These are phyloP conservation scores for Iris pallida DNA, from an alignment of 116 monocot genomes.

Conservation along the genomic window DNA sequence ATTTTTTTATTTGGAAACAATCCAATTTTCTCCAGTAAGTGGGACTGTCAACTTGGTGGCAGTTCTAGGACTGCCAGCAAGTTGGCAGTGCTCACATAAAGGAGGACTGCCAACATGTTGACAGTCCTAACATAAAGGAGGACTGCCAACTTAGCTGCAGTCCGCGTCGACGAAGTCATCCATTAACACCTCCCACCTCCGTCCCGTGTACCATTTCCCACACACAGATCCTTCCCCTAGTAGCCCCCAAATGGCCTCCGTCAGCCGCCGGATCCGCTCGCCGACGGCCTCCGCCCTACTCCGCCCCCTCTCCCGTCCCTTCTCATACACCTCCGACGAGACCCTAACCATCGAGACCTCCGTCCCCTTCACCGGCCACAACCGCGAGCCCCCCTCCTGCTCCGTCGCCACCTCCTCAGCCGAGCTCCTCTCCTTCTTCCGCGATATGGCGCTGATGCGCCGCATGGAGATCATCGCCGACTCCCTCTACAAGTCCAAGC, in stretches of 20 bases:
- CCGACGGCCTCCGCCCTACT: constrained; percentile 7
- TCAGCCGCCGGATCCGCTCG: not conserved
- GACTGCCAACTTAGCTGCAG: too few species aligned
- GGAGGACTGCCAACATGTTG: too few species aligned
- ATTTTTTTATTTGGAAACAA: too few species aligned
- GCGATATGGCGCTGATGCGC: constrained; percentile 58
- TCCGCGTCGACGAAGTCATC: too few species aligned
- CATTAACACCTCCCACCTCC: too few species aligned
- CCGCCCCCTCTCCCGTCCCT: constrained; percentile 17
- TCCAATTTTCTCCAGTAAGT: too few species aligned
- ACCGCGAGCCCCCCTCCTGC: constrained; percentile 21
- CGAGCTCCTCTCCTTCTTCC: constrained; percentile 36
- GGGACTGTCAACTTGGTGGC: too few species aligned
- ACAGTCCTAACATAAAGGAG: too few species aligned
- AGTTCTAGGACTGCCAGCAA: too few species aligned
- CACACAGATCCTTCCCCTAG: too few species aligned
- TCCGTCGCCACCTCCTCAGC: constrained; percentile 44
- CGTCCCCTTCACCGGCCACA: constrained; percentile 48
- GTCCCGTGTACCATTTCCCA: too few species aligned
- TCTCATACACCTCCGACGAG: constrained; percentile 11
- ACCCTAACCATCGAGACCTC: constrained; percentile 29
- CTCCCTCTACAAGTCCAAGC: constrained; percentile 87
- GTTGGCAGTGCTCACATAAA: too few species aligned
- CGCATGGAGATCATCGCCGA: constrained; percentile 84
- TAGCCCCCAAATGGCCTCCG: not conserved